Evolutionary conservation across 2,329 filamentous ascomycete species (phyloP).

Genomic region (Fusarium decemcellulare): DNA sequence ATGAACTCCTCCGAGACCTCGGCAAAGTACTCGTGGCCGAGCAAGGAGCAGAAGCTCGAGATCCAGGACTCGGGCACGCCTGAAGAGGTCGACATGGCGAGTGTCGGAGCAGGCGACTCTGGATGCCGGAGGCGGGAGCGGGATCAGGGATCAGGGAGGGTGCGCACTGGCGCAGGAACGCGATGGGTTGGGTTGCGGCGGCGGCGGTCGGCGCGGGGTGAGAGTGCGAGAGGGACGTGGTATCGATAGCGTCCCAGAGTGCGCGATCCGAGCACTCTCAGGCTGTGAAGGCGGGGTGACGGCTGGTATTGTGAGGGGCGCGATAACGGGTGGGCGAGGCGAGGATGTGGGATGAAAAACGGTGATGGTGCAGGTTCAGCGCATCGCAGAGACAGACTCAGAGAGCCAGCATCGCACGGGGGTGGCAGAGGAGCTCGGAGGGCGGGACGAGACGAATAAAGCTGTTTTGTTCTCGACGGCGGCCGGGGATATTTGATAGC

Average conservation of each 20-base stretch:
- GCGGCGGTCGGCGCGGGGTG: constrained; percentile 21
- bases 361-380: constrained; percentile 2
- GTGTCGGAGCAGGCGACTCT: constrained; percentile 23
- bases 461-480: constrained; percentile 22
- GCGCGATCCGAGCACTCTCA: constrained; percentile 3
- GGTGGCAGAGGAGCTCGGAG: background rate
- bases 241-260: constrained; percentile 42
- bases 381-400: constrained; percentile 9
- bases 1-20: constrained; percentile 99
- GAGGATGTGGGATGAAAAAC: background rate
- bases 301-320: constrained; percentile 40
- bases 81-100: constrained; percentile 71
- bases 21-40: constrained; percentile 98
- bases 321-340: constrained; percentile 31
- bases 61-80: constrained; percentile 92
- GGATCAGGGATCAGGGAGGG: constrained; percentile 25
- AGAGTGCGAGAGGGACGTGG: constrained; percentile 25
- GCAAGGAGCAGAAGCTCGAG: constrained; percentile 93
- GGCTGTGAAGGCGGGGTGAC: constrained; percentile 45
- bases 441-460: constrained; percentile 13
- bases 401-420: constrained; percentile 29
- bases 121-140: constrained; percentile 8
- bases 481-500: constrained; percentile 27
- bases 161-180: constrained; percentile 30
- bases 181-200: background rate